phyloP scores from a whole-genome alignment of 2,329 filamentous ascomycete genomes.

The Fusarium sambucinum region DNA sequence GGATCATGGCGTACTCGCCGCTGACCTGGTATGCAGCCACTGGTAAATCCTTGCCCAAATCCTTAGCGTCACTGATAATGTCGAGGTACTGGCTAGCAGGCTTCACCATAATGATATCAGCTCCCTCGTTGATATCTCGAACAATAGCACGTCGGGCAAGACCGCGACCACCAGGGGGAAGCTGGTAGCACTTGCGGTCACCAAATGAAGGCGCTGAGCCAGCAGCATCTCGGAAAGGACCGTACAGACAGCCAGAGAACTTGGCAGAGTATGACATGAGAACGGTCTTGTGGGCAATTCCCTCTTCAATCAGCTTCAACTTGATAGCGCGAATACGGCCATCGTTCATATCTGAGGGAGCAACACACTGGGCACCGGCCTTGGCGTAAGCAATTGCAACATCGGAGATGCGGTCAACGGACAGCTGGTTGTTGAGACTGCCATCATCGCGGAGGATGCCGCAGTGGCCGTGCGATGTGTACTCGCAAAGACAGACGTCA shows the following conservation, averaged over 20 bases:
- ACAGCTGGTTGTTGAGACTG: conserved; percentile 90
- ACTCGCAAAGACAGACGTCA: conserved; percentile 98
- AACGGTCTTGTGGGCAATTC: conserved; percentile 89
- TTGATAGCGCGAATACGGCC: conserved; percentile 97
- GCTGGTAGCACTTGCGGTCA: conserved; percentile 95
- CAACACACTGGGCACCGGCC: conserved; percentile 95
- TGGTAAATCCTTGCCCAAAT: conserved; percentile 89
- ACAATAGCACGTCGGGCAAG: conserved; percentile 90
- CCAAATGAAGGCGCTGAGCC: conserved; percentile 92
- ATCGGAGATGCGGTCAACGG: conserved; percentile 93
- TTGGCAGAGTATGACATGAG: conserved; percentile 99
- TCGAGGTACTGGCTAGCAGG: conserved; percentile 95
- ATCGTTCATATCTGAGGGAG: conserved; percentile 99
- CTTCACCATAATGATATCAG: conserved; percentile 99
- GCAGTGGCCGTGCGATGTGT: conserved; percentile 97
- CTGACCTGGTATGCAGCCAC: conserved; percentile 97
- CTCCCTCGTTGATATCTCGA: conserved; percentile 91
- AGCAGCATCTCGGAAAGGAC: conserved; percentile 95
- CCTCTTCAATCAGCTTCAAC: conserved; percentile 94
- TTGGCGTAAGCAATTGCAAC: conserved; percentile 98
- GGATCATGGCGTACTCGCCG: conserved; percentile 98
- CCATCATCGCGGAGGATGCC: conserved; percentile 95
- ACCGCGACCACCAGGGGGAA: conserved; percentile 91
- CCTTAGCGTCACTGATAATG: conserved; percentile 97
- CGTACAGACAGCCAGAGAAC: conserved; percentile 96